phyloP scores from a whole-genome alignment of 805 yeast species.

The Komagataella pastoris region DNA sequence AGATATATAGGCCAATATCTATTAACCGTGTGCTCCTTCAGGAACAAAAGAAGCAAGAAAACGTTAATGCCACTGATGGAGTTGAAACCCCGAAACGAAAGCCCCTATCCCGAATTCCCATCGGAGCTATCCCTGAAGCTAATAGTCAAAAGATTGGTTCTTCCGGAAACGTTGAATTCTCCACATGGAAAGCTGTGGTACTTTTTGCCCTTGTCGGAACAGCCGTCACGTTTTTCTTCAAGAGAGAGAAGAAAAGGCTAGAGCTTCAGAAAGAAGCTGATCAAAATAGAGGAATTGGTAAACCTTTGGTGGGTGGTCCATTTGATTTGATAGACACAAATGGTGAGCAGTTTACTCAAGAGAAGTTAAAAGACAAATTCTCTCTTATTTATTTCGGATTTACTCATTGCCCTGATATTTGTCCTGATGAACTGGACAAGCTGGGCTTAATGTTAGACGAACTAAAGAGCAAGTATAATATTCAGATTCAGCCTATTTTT shows the following conservation, averaged over 20 bases:
- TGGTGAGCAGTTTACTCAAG: conserved; percentile 63
- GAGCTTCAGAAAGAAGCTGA: conserved; percentile 70
- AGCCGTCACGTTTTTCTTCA: conserved; percentile 57
- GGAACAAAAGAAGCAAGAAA: background rate
- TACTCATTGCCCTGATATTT: conserved; percentile 95
- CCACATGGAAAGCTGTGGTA: conserved; percentile 75
- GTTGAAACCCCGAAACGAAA: conserved; percentile 19
- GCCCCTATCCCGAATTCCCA: conserved; percentile 70
- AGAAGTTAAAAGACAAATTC: conserved; percentile 66
- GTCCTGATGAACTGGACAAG: conserved; percentile 96
- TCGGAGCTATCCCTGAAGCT: conserved; percentile 40
- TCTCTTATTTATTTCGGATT: conserved; percentile 90
- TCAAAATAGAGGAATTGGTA: conserved; percentile 78
- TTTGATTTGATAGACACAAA: conserved; percentile 62
- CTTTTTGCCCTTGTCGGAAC: conserved; percentile 60
- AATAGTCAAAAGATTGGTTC: conserved; percentile 13
- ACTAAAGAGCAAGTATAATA: conserved; percentile 38
- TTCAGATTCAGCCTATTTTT: conserved; percentile 72
- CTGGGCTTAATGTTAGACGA: conserved; percentile 59
- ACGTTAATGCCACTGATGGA: conserved; percentile 1
- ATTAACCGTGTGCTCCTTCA: background rate
- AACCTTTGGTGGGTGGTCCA: conserved; percentile 87
- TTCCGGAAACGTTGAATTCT: conserved; percentile 44
- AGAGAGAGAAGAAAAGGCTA: conserved; percentile 62
- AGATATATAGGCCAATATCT: background rate